Conservation (phyloP, 768 basidiomycete genomes). For the Rhodotorula toruloides region DNA sequence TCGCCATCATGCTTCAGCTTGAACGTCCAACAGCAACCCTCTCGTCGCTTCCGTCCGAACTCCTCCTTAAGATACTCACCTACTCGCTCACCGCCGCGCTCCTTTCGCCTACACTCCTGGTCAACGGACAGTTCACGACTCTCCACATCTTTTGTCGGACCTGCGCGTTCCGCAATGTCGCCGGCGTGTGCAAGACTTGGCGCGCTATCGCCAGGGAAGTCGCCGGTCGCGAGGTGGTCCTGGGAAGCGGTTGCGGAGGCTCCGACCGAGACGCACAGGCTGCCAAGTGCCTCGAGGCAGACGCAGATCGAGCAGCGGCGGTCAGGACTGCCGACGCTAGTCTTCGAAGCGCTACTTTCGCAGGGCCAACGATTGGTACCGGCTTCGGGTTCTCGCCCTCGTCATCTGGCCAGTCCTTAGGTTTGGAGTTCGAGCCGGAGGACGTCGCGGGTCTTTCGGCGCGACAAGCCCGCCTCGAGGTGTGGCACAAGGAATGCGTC, state of each 20-base stretch:
- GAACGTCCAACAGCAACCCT: neutral
- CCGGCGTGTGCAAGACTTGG: constrained; percentile 4
- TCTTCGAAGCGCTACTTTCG: neutral
- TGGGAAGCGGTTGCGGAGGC: constrained; percentile 11
- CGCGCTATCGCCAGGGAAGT: neutral
- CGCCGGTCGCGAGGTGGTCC: neutral
- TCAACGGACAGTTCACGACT: constrained; percentile 19
- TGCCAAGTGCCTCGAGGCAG: neutral
- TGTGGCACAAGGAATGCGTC: no score
- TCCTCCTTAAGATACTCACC: constrained; percentile 18
- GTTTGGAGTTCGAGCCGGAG: no score
- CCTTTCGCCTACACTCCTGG: constrained; percentile 2
- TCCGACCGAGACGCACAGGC: constrained; percentile 13
- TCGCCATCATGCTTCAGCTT: neutral
- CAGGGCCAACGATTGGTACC: no score
- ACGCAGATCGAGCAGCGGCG: neutral
- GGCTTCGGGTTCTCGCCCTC: no score
- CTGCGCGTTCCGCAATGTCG: constrained; percentile 21
- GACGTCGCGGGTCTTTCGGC: no score
- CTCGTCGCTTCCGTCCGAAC: constrained; percentile 16
- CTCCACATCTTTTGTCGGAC: constrained; percentile 1
- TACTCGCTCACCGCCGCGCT: constrained; percentile 9
- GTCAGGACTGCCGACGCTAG: constrained; percentile 13
- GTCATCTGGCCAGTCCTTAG: no score
- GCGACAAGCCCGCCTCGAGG: no score